These are phyloP conservation scores for Aspergillus viridinutans DNA, from an alignment of 2,329 filamentous ascomycete species.

Conservation along the genomic window DNA sequence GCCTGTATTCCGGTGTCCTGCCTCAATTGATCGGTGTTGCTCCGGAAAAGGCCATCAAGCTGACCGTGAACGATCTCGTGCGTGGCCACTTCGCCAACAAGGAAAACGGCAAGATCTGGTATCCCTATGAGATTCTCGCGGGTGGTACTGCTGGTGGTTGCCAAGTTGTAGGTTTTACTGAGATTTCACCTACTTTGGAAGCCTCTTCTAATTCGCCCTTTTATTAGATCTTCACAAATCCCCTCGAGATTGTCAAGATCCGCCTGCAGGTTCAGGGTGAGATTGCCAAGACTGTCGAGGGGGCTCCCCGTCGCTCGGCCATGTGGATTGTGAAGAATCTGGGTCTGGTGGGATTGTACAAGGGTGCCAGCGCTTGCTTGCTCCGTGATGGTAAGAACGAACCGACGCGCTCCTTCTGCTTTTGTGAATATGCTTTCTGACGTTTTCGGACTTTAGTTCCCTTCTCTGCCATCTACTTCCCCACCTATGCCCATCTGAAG, in stretches of 20 bases:
- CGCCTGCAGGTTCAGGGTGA: conserved; percentile 96
- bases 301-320: conserved; percentile 79
- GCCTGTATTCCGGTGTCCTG: conserved; percentile 89
- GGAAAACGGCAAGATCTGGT: conserved; percentile 67
- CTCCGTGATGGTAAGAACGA: conserved; percentile 64
- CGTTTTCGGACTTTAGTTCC: conserved; percentile 55
- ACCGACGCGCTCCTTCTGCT: conserved; percentile 14
- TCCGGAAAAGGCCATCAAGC: conserved; percentile 99
- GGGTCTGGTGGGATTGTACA: conserved; percentile 91
- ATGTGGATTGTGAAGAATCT: conserved; percentile 98
- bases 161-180: conserved; percentile 73
- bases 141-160: conserved; percentile 88
- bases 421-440: not conserved
- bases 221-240: conserved; percentile 84
- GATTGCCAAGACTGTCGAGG: conserved; percentile 79
- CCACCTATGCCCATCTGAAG: conserved; percentile 92
- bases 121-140: conserved; percentile 71
- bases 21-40: conserved; percentile 96
- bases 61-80: conserved; percentile 94
- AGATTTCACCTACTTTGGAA: not conserved
- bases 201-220: conserved; percentile 1
- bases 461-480: conserved; percentile 99
- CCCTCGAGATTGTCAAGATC: conserved; percentile 98
- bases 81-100: conserved; percentile 70
- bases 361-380: conserved; percentile 90